Conservation (phyloP, 1,284 basidiomycete genomes). For the Malassezia yamatoensis region DNA sequence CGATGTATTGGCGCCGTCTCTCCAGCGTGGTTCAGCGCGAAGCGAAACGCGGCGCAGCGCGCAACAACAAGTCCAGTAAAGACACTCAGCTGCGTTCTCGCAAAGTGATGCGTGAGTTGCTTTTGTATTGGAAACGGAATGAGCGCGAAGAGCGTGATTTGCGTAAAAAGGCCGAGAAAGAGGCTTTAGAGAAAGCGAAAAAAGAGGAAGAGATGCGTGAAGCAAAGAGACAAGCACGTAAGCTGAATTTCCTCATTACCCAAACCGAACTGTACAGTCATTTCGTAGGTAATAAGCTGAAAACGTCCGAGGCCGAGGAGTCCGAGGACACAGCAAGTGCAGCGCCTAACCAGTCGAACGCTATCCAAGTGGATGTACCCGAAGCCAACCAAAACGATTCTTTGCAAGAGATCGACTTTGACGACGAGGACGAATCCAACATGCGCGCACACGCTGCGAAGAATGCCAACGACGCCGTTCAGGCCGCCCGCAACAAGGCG, state of each 20-base stretch:
- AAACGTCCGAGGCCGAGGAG: slow-evolving; percentile 84
- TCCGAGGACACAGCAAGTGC: slow-evolving; percentile 52
- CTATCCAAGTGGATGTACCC: slow-evolving; percentile 51
- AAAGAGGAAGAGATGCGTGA: slow-evolving; percentile 94
- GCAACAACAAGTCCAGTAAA: slow-evolving; percentile 72
- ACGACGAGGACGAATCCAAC: slow-evolving; percentile 86
- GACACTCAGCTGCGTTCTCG: slow-evolving; percentile 79
- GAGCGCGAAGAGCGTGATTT: slow-evolving; percentile 83
- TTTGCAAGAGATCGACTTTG: slow-evolving; percentile 79
- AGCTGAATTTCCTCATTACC: slow-evolving; percentile 96
- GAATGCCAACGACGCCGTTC: slow-evolving; percentile 82
- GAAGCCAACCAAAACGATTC: slow-evolving; percentile 31
- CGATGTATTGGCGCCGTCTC: slow-evolving; percentile 64
- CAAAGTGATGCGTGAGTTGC: slow-evolving; percentile 70
- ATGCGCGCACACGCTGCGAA: slow-evolving; percentile 74
- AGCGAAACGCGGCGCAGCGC: slow-evolving; percentile 68
- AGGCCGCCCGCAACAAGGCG: slow-evolving; percentile 68
- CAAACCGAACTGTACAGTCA: slow-evolving; percentile 99
- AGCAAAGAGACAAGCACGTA: slow-evolving; percentile 84
- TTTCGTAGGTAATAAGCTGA: slow-evolving; percentile 96
- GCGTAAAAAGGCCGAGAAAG: slow-evolving; percentile 81
- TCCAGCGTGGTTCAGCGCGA: slow-evolving; percentile 66
- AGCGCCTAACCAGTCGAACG: slow-evolving; percentile 56
- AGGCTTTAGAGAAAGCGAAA: slow-evolving; percentile 54
- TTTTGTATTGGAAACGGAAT: slow-evolving; percentile 95